Base-by-base conservation (phyloP, 1,284 basidiomycete species). In the Ustilago curta region DNA sequence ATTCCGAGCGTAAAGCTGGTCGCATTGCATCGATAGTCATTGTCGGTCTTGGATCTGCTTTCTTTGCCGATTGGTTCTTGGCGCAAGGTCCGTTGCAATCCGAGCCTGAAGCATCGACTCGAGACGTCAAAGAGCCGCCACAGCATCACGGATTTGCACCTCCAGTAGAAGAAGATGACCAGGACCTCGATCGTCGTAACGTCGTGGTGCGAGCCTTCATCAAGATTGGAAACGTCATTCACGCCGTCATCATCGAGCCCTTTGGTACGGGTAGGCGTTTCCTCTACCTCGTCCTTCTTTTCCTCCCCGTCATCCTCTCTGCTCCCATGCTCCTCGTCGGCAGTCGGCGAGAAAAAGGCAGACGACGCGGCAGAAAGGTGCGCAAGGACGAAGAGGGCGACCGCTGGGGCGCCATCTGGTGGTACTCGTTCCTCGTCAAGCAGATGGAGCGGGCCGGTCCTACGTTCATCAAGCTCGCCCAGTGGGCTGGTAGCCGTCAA, bases 401-500 rank as follows among this genome's bases (percentile, higher is more conserved):
- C 25, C 66, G 83, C 18, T 81, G 79, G 75, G 83, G 83, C 16
- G 81, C 83, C 5, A 57, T 81, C 25, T 97, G 93, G 95, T 99
- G 97, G 97, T 99, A 97, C 85, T 89, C 89, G 19, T 89, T 95
- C 67, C 88, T 99, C 8, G 94, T 96, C 16, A 87, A 87, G 59
- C 92, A 92, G 84, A 98, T 99, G 95, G 91, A 96, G 85, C 88
- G 90, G 11, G 96, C 96, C 6, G 97, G 97, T 0, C 97, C 97
- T 4, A 97, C 95, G 0, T 99, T 99, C 84, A 94, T 94, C 86
- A 99, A 99, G 93, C 89, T 99, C 54, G 93, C 94, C 1, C 97
- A 99, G 89, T 99, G 97, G 97, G 97, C 97, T 1, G 97, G 93
- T 6, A 95, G 95, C 29, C 90, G 97, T 57, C 91, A 92, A 49